phyloP scores from a whole-genome alignment of 2,329 filamentous ascomycete genomes.

The Taxawa tesnikishii region DNA sequence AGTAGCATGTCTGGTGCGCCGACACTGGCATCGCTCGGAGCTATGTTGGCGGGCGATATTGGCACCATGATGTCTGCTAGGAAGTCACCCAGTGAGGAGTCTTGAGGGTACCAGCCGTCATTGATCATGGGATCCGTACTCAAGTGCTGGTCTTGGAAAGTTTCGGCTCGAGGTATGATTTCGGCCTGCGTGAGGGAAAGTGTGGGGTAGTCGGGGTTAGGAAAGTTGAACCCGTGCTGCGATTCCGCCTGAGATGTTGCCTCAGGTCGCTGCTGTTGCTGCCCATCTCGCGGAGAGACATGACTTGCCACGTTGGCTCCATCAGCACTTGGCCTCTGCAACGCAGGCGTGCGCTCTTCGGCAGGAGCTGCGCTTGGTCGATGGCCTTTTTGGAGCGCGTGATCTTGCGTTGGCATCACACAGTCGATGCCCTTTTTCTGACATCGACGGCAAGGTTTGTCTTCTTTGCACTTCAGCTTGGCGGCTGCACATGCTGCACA shows the following conservation, averaged over 20 bases:
- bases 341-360: neutral
- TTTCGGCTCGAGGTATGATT: too few species aligned
- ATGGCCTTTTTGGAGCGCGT: too few species aligned
- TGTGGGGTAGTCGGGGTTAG: too few species aligned
- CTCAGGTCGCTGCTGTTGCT: too few species aligned
- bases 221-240: too few species aligned
- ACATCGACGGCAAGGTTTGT: slow-evolving; percentile 3
- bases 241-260: too few species aligned
- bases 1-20: neutral
- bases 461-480: slow-evolving; percentile 1
- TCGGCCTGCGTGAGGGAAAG: too few species aligned
- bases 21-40: neutral
- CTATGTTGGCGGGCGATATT: neutral
- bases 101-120: neutral
- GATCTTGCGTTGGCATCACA: too few species aligned
- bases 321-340: neutral
- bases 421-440: neutral
- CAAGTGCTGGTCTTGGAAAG: too few species aligned
- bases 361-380: neutral
- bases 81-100: slow-evolving; percentile 1
- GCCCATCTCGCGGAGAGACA: too few species aligned
- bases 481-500: slow-evolving; percentile 1
- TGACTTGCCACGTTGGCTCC: too few species aligned
- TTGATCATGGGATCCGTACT: neutral
- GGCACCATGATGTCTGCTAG: slow-evolving; percentile 2